Conservation (phyloP, 1,139 yeast genomes). For the Nakaseomyces glabratus region DNA sequence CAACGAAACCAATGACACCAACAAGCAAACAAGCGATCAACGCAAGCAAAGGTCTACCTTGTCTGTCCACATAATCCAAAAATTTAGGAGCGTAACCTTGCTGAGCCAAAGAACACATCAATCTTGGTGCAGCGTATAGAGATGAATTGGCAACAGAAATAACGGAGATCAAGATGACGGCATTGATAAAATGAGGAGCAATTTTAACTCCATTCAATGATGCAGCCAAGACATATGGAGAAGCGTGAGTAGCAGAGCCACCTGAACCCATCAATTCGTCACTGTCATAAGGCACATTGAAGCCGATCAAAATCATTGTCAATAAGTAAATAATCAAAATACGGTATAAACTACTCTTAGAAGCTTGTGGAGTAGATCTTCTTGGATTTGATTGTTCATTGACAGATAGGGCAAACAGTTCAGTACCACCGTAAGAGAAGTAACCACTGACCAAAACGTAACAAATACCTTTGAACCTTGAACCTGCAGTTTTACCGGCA, state of each 20-base stretch:
- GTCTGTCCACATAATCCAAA: conserved; percentile 45
- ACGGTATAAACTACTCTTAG: conserved; percentile 68
- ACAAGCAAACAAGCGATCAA: conserved; percentile 60
- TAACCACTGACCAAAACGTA: conserved; percentile 76
- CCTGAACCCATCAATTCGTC: conserved; percentile 41
- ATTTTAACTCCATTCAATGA: conserved; percentile 62
- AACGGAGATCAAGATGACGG: conserved; percentile 61
- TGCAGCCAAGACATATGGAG: conserved; percentile 69
- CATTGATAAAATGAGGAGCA: conserved; percentile 65
- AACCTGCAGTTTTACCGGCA: conserved; percentile 15
- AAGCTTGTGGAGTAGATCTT: conserved; percentile 58
- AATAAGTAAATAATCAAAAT: conserved; percentile 52
- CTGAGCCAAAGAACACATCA: conserved; percentile 71
- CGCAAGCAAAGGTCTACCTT: conserved; percentile 56
- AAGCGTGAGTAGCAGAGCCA: conserved; percentile 40
- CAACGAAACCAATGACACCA: conserved; percentile 68
- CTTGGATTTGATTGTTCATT: conserved; percentile 79
- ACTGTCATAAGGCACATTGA: conserved; percentile 52
- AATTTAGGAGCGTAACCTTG: conserved; percentile 64
- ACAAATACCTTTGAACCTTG: conserved; percentile 64
- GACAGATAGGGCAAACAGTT: conserved; percentile 74
- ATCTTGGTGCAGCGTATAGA: conserved; percentile 71
- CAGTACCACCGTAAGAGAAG: conserved; percentile 78
- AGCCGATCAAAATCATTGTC: conserved; percentile 53
- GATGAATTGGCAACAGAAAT: conserved; percentile 70